These are phyloP conservation scores for Phytophthora kernoviae DNA, from an alignment of 352 stramenopile genomes.

Conservation along the genomic window DNA sequence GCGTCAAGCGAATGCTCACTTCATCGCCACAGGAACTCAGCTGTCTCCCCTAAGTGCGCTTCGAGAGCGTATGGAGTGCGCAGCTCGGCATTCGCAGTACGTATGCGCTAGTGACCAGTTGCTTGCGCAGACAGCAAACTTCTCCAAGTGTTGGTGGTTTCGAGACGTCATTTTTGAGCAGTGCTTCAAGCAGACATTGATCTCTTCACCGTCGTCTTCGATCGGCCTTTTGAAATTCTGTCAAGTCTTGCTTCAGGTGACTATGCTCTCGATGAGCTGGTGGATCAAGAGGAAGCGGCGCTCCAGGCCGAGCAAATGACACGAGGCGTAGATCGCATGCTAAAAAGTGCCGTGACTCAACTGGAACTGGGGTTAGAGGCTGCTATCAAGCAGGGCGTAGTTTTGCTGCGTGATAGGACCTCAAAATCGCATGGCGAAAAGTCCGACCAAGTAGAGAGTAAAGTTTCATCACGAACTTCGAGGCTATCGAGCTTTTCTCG, in stretches of 20 bases:
- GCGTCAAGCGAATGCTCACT: slow-evolving; percentile 55
- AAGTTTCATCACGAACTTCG: slow-evolving; percentile 15
- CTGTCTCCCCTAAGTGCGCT: slow-evolving; percentile 27
- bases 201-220: slow-evolving; percentile 5
- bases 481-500: slow-evolving; percentile 26
- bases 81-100: slow-evolving; percentile 51
- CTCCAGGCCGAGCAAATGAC: slow-evolving; percentile 22
- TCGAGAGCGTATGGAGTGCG: slow-evolving; percentile 43
- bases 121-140: slow-evolving; percentile 32
- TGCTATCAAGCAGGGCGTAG: slow-evolving; percentile 18
- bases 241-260: slow-evolving; percentile 26
- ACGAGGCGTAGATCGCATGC: slow-evolving; percentile 33
- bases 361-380: slow-evolving; percentile 38
- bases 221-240: slow-evolving; percentile 40
- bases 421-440: slow-evolving; percentile 4
- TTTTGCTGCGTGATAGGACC: slow-evolving; percentile 18
- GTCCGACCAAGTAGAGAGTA: slow-evolving; percentile 11
- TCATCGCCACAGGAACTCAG: slow-evolving; percentile 16
- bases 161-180: slow-evolving; percentile 35
- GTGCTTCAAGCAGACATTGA: slow-evolving; percentile 26
- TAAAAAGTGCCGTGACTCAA: slow-evolving; percentile 21
- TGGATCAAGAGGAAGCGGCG: slow-evolving; percentile 35
- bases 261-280: slow-evolving; percentile 41
- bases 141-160: slow-evolving; percentile 69
- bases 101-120: slow-evolving; percentile 31